Evolutionary conservation across 2,329 filamentous ascomycete genomes (phyloP), one percentile per base, ranked within the genome.

Genomic region (Bipolaris gigantea): DNA sequence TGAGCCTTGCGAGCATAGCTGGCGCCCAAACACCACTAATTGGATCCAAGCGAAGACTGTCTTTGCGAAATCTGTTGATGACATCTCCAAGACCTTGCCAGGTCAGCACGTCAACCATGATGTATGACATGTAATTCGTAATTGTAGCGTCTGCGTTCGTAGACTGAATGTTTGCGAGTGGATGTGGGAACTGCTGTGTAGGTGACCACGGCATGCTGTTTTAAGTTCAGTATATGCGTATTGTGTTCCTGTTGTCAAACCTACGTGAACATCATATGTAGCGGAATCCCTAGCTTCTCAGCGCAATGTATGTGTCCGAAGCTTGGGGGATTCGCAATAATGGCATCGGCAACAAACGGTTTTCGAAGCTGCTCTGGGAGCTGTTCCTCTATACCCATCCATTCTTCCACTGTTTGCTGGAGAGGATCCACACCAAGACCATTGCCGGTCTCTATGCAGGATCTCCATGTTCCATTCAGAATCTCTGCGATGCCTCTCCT

Each of bases 51-150:
- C 89, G 88, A 1, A 96, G 80, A 13, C 83, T 84, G 54, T 86
- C 86, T 60, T 88, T 86, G 48, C 92, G 82, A 67, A 96, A 97
- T 10, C 86, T 83, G 69, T 97, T 97, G 69, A 97, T 93, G 5
- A 97, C 80, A 73, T 97, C 92, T 34, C 92, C 92, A 4, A 96
- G 77, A 0, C 91, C 92, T 74, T 96, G 91, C 91, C 91, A 96
- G 10, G 92, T 92, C 81, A 96, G 85, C 83, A 95, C 90, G 62
- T 96, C 92, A 2, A 96, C 89, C 18, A 96, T 78, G 0, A 88
- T 86, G 65, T 96, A 96, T 0, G 88, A 89, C 52, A 95, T 81
- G 67, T 90, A 93, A 64, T 94, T 96, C 0, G 89, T 88, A 54
- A 90, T 81, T n/a, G 84, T 84, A 5, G 85, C 80, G 64, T 94